Percentiles rank a stretch among this genome's conserved stretches.
phyloP scores from a whole-genome alignment of 768 basidiomycete genomes.

The Suillus americanus region DNA sequence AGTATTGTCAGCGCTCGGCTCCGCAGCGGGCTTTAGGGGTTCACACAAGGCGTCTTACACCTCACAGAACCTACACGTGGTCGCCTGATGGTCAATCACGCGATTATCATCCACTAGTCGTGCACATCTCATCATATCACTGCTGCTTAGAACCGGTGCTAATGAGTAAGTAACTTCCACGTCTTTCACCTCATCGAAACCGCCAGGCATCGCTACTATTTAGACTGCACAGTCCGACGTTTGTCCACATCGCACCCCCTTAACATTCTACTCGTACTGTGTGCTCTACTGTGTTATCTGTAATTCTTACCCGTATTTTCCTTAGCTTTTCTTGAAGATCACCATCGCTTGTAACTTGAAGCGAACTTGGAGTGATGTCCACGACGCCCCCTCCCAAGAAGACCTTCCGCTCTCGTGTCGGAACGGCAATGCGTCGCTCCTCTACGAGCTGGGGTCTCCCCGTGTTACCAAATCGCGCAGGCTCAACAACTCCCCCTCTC shows the following conservation, averaged over 20 bases:
- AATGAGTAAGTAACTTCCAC: slow-evolving; percentile 22
- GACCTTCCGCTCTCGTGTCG: slow-evolving; percentile 60
- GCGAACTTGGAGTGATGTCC: slow-evolving; percentile 25
- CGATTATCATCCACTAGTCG: slow-evolving; percentile 34
- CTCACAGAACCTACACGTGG: slow-evolving; percentile 26
- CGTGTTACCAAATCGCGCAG: slow-evolving; percentile 29
- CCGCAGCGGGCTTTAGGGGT: background rate
- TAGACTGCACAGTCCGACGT: slow-evolving; percentile 25
- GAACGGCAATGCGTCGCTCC: slow-evolving; percentile 57
- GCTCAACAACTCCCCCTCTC: slow-evolving; percentile 25
- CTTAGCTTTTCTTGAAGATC: slow-evolving; percentile 6
- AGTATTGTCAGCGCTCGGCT: background rate
- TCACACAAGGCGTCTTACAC: background rate
- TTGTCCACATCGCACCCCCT: slow-evolving; percentile 20
- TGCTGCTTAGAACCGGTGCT: slow-evolving; percentile 20
- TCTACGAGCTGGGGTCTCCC: slow-evolving; percentile 53
- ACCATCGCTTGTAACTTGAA: background rate
- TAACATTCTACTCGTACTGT: slow-evolving; percentile 12
- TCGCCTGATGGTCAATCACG: slow-evolving; percentile 30
- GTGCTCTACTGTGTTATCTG: slow-evolving; percentile 12
- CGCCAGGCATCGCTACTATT: slow-evolving; percentile 33
- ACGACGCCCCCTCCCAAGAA: slow-evolving; percentile 34
- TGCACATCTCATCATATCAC: slow-evolving; percentile 33
- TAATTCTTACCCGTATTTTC: background rate
- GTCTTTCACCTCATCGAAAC: slow-evolving; percentile 34